phyloP scores from a whole-genome alignment of 805 yeast species.

The Peterozyma xylosa region DNA sequence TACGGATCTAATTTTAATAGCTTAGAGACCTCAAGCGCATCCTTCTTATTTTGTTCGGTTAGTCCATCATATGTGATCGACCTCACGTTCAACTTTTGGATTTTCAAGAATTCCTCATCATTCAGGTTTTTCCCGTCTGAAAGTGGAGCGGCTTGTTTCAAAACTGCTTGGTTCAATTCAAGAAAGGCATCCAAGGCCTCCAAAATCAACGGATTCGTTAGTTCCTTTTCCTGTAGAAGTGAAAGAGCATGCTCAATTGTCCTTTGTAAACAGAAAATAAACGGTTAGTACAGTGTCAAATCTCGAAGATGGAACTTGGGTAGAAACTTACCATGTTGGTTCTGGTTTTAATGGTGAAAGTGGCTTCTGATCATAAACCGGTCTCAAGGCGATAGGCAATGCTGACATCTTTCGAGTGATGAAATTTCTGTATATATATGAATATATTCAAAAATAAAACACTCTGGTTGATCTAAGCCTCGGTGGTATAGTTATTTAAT shows the following conservation, averaged over 20 bases:
- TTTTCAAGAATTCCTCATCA: background rate
- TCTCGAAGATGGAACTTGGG: slow-evolving; percentile 3
- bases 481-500: no score
- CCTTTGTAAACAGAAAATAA: background rate
- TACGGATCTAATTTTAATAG: slow-evolving; percentile 29
- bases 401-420: no score
- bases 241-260: slow-evolving; percentile 6
- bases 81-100: slow-evolving; percentile 27
- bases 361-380: slow-evolving; percentile 1
- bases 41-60: slow-evolving; percentile 24
- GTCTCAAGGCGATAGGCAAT: background rate
- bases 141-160: slow-evolving; percentile 5
- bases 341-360: slow-evolving; percentile 4
- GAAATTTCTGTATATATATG: no score
- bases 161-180: background rate
- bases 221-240: background rate
- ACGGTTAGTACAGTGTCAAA: background rate
- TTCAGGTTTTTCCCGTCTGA: background rate
- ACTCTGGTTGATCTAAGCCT: no score
- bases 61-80: slow-evolving; percentile 29
- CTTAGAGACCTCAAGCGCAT: slow-evolving; percentile 32
- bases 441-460: no score
- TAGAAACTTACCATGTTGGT: background rate
- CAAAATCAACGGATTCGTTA: background rate
- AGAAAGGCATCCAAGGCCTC: slow-evolving; percentile 4